Conservation (phyloP, 352 stramenopile species). For the Phytophthora litchii region DNA sequence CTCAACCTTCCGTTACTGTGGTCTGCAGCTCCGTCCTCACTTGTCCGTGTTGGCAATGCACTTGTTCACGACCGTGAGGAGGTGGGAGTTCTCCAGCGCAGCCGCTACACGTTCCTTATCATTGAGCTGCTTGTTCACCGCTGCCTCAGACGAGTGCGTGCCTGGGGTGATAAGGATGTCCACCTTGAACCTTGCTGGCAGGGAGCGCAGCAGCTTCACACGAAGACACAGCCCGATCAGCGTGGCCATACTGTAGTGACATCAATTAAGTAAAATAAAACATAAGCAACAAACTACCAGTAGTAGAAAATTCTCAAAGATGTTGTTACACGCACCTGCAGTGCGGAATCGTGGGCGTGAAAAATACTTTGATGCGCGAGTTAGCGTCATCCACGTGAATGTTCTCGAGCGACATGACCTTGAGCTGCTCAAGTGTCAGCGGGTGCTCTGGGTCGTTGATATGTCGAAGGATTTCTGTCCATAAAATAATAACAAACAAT, state of each 20-base stretch:
- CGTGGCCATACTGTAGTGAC: constrained; percentile 91
- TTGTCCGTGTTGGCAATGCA: constrained; percentile 94
- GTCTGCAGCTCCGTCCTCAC: constrained; percentile 30
- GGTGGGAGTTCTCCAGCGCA: constrained; percentile 96
- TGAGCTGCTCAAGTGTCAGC: constrained; percentile 93
- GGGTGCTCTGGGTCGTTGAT: constrained; percentile 95
- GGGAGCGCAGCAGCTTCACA: constrained; percentile 95
- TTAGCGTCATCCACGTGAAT: constrained; percentile 86
- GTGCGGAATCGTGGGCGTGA: constrained; percentile 97
- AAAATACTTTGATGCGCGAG: constrained; percentile 83
- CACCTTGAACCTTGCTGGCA: constrained; percentile 94
- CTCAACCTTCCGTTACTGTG: constrained; percentile 2
- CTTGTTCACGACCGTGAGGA: constrained; percentile 96
- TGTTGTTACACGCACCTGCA: constrained; percentile 76
- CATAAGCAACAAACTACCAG: not conserved
- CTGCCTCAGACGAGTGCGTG: constrained; percentile 94
- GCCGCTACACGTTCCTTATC: constrained; percentile 97
- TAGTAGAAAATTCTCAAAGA: not conserved
- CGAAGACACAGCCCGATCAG: constrained; percentile 95
- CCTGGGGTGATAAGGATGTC: constrained; percentile 94
- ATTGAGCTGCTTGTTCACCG: constrained; percentile 97
- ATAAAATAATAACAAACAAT: not conserved
- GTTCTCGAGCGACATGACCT: constrained; percentile 92
- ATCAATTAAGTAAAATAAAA: constrained; percentile 5
- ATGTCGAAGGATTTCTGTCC: constrained; percentile 80